A percentile compares a stretch with the other conserved stretches of the same genome.
phyloP scores from a whole-genome alignment of 805 yeast species.

The Candida ficus region DNA sequence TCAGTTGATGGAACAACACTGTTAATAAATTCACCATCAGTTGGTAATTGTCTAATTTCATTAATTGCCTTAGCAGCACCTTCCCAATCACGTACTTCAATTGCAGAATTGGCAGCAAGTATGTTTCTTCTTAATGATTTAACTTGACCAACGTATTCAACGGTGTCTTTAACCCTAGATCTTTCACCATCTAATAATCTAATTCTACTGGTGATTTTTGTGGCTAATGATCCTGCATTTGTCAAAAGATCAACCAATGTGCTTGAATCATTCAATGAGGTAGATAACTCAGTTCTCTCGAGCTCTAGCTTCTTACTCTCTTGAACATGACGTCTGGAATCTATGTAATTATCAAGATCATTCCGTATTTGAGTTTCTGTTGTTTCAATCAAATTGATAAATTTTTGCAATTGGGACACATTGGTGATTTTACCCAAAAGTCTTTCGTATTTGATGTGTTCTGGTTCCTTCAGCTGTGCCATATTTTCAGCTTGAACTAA shows the following conservation, averaged over 20 bases:
- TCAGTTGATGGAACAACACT: slow-evolving; percentile 83
- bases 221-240: slow-evolving; percentile 60
- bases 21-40: slow-evolving; percentile 67
- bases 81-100: slow-evolving; percentile 65
- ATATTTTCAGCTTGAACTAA: too few relatives aligned
- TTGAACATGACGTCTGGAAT: slow-evolving; percentile 21
- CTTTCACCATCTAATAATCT: slow-evolving; percentile 67
- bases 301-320: slow-evolving; percentile 47
- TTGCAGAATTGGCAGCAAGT: slow-evolving; percentile 59
- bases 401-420: slow-evolving; percentile 21
- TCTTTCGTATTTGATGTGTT: slow-evolving; percentile 14
- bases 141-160: slow-evolving; percentile 59
- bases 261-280: slow-evolving; percentile 53
- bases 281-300: slow-evolving; percentile 56
- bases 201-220: slow-evolving; percentile 63
- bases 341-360: slow-evolving; percentile 23
- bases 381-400: slow-evolving; percentile 21
- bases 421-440: slow-evolving; percentile 21
- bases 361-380: slow-evolving; percentile 19
- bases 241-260: slow-evolving; percentile 49
- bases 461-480: slow-evolving; percentile 5
- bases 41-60: slow-evolving; percentile 49
- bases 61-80: slow-evolving; percentile 69
- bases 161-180: slow-evolving; percentile 54
- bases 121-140: slow-evolving; percentile 63